These are phyloP conservation scores for Xerocomellus intermedius DNA, from an alignment of 768 basidiomycete genomes.

Conservation along the genomic window DNA sequence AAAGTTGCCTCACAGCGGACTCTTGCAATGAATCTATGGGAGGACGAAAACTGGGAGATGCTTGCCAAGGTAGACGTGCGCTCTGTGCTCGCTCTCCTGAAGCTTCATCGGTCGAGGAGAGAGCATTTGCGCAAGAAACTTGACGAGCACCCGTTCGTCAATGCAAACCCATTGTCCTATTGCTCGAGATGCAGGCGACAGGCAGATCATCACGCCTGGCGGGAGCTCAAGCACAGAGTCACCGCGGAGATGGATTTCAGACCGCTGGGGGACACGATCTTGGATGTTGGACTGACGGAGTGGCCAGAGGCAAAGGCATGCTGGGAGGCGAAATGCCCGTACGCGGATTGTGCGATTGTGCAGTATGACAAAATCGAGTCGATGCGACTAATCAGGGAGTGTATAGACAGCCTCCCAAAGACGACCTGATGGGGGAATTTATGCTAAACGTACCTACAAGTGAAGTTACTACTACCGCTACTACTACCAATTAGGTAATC, in stretches of 20 bases:
- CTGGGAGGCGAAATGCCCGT: conserved; percentile 56
- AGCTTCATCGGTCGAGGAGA: conserved; percentile 52
- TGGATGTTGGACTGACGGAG: conserved; percentile 44
- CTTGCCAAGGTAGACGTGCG: conserved; percentile 48
- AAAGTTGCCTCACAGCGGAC: conserved; percentile 54
- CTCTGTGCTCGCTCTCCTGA: conserved; percentile 53
- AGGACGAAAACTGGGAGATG: conserved; percentile 41
- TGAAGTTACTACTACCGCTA: no score
- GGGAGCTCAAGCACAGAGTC: conserved; percentile 59
- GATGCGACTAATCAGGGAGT: conserved; percentile 51
- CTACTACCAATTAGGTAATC: conserved; percentile 13
- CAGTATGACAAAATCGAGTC: conserved; percentile 59
- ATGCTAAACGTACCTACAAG: no score
- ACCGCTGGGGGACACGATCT: conserved; percentile 58
- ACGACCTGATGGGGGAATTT: conserved; percentile 22
- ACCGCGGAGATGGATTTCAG: conserved; percentile 56
- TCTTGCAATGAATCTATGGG: conserved; percentile 52
- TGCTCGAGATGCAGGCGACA: conserved; percentile 50
- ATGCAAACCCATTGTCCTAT: conserved; percentile 35
- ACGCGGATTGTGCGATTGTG: conserved; percentile 42
- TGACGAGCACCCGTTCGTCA: conserved; percentile 58
- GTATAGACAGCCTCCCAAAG: conserved; percentile 49
- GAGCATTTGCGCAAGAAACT: conserved; percentile 49
- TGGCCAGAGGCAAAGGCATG: conserved; percentile 62
- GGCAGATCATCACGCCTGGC: conserved; percentile 62